Base-by-base conservation (phyloP, 169 alveolate genomes). In the Eimeria praecox region DNA sequence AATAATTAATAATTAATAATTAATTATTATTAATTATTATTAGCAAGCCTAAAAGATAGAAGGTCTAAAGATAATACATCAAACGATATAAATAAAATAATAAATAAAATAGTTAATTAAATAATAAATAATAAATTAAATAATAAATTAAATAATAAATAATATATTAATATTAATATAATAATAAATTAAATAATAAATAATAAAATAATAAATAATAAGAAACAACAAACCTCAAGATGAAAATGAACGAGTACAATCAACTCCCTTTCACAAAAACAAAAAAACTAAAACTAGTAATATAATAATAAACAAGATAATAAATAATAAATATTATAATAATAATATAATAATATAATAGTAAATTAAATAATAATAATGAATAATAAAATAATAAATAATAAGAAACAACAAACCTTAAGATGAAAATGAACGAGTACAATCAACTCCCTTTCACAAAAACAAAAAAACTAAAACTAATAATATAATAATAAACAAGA, bases 211-310 rank as follows among this genome's bases (percentile, higher is more conserved):
- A 56, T 56, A 20, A 12, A 56, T 12, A 56, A 56, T 20, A 14
- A 14, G 66, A 56, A 56, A 56, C 66, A 56, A 69, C 86, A 10
- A 27, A 86, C 97, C 78, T 92, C 87, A n/a, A 95, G 77, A 30
- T 95, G 95, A 97, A 99, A 99, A 97, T 99, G 99, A 22, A 99
- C 96, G 89, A 99, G 96, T 27, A 99, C 99, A 44, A 99, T 98
- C 44, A 99, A 96, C 94, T 99, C 99, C 82, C 99, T 98, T 94
- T 98, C 99, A 83, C 99, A 99, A 2, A 99, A 99, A 97, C 99
- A 99, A 97, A 99, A 98, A 93, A 99, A n/a, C n/a, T n/a, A n/a
- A n/a, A 77, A 18, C 18, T 24, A 22, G 40, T 14, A 82, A n/a
- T n/a, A n/a, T n/a, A n/a, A n/a, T n/a, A n/a, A n/a, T n/a, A n/a